Percentiles rank a stretch among this genome's conserved stretches.
These are phyloP conservation scores for Amaranthus hypochondriacus DNA, from an alignment of 148 eudicot species.

Conservation along the genomic window DNA sequence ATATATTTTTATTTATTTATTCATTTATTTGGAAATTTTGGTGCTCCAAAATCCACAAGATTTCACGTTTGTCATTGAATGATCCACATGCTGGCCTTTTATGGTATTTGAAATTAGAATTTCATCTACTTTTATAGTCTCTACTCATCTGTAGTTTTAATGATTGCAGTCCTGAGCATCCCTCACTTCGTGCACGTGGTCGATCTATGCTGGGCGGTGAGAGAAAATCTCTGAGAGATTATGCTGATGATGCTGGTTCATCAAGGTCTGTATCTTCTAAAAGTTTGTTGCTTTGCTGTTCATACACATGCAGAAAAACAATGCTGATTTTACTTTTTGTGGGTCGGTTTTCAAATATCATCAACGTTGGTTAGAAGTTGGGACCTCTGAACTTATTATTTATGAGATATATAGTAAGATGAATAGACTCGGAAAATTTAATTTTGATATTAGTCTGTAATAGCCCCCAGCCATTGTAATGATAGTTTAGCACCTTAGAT, in stretches of 20 bases:
- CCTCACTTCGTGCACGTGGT: conserved; percentile 72
- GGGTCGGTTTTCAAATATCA: neutral
- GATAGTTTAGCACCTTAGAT: neutral
- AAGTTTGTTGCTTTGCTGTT: neutral
- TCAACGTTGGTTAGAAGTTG: too few species aligned
- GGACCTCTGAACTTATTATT: neutral
- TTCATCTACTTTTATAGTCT: conserved; percentile 5
- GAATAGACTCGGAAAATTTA: neutral
- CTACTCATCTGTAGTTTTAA: conserved; percentile 14
- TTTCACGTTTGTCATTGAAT: neutral
- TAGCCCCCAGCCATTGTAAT: neutral
- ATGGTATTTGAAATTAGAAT: neutral
- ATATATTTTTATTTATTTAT: neutral
- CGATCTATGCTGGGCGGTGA: conserved; percentile 94
- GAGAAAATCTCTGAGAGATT: conserved; percentile 59
- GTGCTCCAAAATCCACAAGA: neutral
- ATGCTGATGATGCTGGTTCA: conserved; percentile 53
- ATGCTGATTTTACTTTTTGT: conserved; percentile 9
- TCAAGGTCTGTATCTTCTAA: conserved; percentile 53
- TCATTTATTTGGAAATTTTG: neutral
- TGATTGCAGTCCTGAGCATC: conserved; percentile 92
- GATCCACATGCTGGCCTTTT: neutral
- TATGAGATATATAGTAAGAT: neutral
- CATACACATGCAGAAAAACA: conserved; percentile 1
- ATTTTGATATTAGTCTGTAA: neutral